A percentile compares a stretch with the other conserved stretches of the same genome.
These are phyloP conservation scores for Neofusicoccum cordaticola DNA, from an alignment of 2,329 filamentous ascomycete species.

Conservation along the genomic window DNA sequence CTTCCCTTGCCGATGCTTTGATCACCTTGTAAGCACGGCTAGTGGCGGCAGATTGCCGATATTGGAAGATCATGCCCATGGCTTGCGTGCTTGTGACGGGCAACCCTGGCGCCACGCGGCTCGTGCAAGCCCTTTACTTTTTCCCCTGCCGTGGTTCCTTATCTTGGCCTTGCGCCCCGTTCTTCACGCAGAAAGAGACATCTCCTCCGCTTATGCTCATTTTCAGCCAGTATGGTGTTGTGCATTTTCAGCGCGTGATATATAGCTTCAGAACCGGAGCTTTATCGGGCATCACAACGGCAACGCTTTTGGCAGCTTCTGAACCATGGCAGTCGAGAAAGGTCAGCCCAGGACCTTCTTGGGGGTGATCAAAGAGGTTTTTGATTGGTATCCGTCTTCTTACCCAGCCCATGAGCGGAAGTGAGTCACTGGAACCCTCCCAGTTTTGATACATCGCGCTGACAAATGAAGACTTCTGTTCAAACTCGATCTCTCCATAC, in stretches of 20 bases:
- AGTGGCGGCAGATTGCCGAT: not conserved
- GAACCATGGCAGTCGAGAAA: not conserved
- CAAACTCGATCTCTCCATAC: constrained; percentile 36
- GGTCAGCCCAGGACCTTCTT: constrained; percentile 1
- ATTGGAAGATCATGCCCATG: not conserved
- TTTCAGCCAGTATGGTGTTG: not conserved
- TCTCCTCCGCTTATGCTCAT: constrained; percentile 6
- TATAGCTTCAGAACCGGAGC: not conserved
- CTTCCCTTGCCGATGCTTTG: constrained; percentile 1
- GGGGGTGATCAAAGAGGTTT: constrained; percentile 19
- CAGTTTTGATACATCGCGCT: constrained; percentile 17
- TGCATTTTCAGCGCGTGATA: not conserved
- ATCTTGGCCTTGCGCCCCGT: not conserved
- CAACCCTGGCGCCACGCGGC: not conserved
- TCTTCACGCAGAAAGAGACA: not conserved
- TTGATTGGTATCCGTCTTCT: constrained; percentile 35
- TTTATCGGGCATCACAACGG: not conserved
- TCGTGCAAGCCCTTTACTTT: not conserved
- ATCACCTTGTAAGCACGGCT: not conserved
- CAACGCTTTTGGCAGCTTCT: not conserved
- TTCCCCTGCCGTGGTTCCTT: not conserved
- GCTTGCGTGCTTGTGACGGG: not conserved
- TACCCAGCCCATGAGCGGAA: constrained; percentile 35
- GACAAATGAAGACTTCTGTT: constrained; percentile 27
- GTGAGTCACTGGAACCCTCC: constrained; percentile 24